A percentile compares a stretch with the other conserved stretches of the same genome.
Evolutionary conservation across 2,329 filamentous ascomycete species (phyloP).

Genomic region (Trichoderma aggressivum): DNA sequence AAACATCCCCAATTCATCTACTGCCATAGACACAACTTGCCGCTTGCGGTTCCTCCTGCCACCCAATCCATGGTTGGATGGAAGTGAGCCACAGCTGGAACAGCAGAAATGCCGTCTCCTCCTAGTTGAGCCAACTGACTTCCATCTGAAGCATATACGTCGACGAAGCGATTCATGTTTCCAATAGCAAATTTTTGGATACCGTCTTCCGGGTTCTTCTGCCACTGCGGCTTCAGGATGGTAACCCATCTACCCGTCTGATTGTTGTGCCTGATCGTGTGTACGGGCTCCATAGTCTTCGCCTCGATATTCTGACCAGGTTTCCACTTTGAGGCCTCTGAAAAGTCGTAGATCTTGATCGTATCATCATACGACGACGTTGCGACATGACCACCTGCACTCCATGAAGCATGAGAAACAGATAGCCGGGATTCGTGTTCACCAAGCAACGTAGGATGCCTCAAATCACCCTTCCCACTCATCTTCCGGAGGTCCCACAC

Average conservation of each 20-base stretch:
- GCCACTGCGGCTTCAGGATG: constrained; percentile 81
- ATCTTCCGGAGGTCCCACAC: constrained; percentile 91
- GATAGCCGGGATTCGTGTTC: constrained; percentile 80
- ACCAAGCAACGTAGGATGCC: constrained; percentile 67
- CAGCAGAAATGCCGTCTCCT: constrained; percentile 87
- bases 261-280: constrained; percentile 80
- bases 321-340: constrained; percentile 57
- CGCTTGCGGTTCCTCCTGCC: constrained; percentile 84
- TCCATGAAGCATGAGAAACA: constrained; percentile 91
- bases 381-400: constrained; percentile 76
- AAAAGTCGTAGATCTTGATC: constrained; percentile 85
- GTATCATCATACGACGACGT: constrained; percentile 95
- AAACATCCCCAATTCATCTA: constrained; percentile 34
- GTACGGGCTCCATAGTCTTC: constrained; percentile 64
- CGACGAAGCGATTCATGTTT: constrained; percentile 97
- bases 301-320: constrained; percentile 55
- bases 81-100: constrained; percentile 88
- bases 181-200: constrained; percentile 88
- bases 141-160: constrained; percentile 78
- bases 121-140: constrained; percentile 85
- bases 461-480: constrained; percentile 55
- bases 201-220: constrained; percentile 70
- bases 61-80: constrained; percentile 89
- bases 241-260: constrained; percentile 95
- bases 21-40: constrained; percentile 90